Base-by-base conservation (phyloP, 768 basidiomycete species). In the Paxillus rubicundulus region DNA sequence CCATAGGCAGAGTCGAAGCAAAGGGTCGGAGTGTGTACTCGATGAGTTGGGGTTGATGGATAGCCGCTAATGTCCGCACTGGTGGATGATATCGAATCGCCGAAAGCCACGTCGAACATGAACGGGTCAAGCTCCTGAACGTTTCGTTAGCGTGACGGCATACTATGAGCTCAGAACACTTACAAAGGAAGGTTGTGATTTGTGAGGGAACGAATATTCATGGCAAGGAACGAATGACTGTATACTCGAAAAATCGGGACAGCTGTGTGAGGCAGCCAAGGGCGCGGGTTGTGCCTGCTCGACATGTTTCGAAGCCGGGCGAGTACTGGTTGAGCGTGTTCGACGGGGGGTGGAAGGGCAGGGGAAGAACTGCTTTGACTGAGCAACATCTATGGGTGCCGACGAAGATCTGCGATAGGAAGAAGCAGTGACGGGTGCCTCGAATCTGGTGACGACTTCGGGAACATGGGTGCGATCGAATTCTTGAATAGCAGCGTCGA, bases 391-490 rank as follows among this genome's bases (percentile, higher is more conserved):
- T 20, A 77, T 67, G 2, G 82, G 82, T 3, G 75, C 80, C 40
- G 85, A 90, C 42, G 79, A 74, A 47, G 80, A 75, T 24, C 24
- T 24, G 24, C 24, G 24, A 6, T 24, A 24, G 4, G 24, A 24
- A 24, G 24, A 24, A 24, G 24, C 24, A 1, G 87, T 89, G 37
- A 89, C 80, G 38, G 87, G 87, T 1, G 79, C 75, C 65, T 88
- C 86, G 65, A 89, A 89, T 47, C 86, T 77, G 9, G 87, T 87
- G 39, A 86, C 75, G 61, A 89, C 72, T 66, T 83, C 77, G 9
- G 85, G 67, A 67, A 85, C 58, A 49, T 78, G 77, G 17, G 71
- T 69, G 53, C 72, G 70, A 61, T 79, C 77, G 60, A 79, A 89
- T 66, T 84, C 79, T 56, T 81, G 74, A 45, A 89, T 77, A 7